These are phyloP conservation scores for Avena atlantica DNA, from an alignment of 176 grass and related monocot genomes.

Conservation along the genomic window DNA sequence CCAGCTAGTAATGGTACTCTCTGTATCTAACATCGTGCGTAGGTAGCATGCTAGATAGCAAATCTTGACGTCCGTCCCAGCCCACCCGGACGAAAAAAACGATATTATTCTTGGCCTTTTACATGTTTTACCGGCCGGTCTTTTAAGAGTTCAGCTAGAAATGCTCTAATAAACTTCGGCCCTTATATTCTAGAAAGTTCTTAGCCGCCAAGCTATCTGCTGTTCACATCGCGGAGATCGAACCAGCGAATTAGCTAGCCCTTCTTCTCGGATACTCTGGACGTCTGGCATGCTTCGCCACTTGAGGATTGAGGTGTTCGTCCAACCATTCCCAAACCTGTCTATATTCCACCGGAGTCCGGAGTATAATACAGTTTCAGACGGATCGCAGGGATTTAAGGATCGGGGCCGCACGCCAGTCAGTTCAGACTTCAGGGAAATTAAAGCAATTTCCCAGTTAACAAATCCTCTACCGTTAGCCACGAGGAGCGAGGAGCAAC, in stretches of 20 bases:
- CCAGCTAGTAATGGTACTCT: too few species aligned
- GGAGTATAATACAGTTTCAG: background rate
- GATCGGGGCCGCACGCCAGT: background rate
- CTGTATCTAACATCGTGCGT: too few species aligned
- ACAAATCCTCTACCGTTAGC: conserved; percentile 43
- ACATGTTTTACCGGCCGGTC: too few species aligned
- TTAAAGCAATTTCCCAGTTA: conserved; percentile 1
- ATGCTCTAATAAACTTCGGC: too few species aligned
- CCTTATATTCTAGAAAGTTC: too few species aligned
- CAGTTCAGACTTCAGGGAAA: background rate
- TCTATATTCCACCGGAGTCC: background rate
- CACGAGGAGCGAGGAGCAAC: conserved; percentile 48
- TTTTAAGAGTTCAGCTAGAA: too few species aligned
- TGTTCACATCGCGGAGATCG: background rate
- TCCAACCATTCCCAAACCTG: background rate
- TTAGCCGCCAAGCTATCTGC: background rate
- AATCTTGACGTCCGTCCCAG: too few species aligned
- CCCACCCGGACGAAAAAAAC: too few species aligned
- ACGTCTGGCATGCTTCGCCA: conserved; percentile 6
- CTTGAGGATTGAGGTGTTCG: conserved; percentile 12
- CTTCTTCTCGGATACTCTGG: background rate
- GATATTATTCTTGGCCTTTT: too few species aligned
- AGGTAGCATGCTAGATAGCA: too few species aligned
- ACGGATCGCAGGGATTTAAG: conserved; percentile 24
- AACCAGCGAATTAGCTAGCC: background rate